Evolutionary conservation across 495 filamentous ascomycete species (phyloP), one percentile per base, ranked within the genome.

Genomic region (Hypoxylon lenormandii): DNA sequence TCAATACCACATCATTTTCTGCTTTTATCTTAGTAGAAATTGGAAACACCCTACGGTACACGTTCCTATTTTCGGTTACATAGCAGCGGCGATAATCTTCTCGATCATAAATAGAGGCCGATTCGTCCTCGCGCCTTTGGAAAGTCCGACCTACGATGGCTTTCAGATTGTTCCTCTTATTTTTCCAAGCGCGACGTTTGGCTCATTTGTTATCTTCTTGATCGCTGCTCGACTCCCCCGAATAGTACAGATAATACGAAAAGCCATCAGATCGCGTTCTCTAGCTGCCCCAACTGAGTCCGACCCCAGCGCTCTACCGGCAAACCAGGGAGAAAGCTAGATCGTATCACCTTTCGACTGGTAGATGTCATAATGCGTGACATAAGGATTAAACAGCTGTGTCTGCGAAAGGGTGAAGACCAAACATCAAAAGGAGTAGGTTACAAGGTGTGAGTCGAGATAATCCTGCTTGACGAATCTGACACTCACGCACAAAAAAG

Each of bases 41-140:
- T 61, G 58, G 58, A 50, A 43, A 43, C 46, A 51, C 18, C 33
- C 28, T 16, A 30, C 33, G 13, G 33, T 43, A 26, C 45, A 60
- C n/a, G 36, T 60, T 8, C 21, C 21, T 18, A 47, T 47, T 8
- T 42, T 0, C 12, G 40, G 19, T 13, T 36, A 10, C 16, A 4
- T 19, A 7, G 30, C 19, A 16, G 6, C 7, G 2, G 46, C 18
- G 23, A 40, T 30, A 18, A n/a, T 13, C 22, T 28, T 11, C 8
- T 28, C 46, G 2, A 16, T 49, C 4, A 10, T 22, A 1, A n/a
- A 3, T 42, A 42, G 38, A 42, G 6, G 13, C 12, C 38, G 2
- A 16, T n/a, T 15, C 13, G 13, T 15, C 38, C 5, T 42, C 1
- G 13, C 2, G 15, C 38, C 15, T 16, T 15, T 33, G 6, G 3